Evolutionary conservation across 1,284 basidiomycete species (phyloP).

Genomic region (Athelia sp.): DNA sequence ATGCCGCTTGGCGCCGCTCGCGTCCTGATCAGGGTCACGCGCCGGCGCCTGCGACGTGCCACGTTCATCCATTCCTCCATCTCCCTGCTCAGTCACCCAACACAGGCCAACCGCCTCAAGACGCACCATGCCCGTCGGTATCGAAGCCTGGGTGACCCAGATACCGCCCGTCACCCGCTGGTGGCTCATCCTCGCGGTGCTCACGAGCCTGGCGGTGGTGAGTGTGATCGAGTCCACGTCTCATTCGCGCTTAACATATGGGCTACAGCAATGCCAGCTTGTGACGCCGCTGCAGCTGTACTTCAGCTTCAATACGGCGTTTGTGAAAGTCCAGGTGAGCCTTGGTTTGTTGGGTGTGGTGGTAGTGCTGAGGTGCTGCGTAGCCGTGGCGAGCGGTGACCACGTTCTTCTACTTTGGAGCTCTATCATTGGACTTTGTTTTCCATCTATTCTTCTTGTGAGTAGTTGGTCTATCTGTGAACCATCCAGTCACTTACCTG

Average conservation of each 20-base stretch:
- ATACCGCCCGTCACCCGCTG: conserved; percentile 86
- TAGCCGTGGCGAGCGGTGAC: conserved; percentile 88
- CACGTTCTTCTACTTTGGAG: conserved; percentile 95
- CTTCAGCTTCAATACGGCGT: conserved; percentile 83
- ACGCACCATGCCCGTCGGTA: conserved; percentile 69
- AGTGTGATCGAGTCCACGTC: conserved; percentile 25
- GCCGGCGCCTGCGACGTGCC: too few species aligned
- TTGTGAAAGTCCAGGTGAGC: conserved; percentile 75
- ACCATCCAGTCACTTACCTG: background rate
- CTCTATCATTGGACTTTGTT: conserved; percentile 89
- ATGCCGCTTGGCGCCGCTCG: too few species aligned
- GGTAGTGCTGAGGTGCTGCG: conserved; percentile 3
- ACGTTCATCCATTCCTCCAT: too few species aligned
- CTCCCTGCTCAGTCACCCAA: too few species aligned
- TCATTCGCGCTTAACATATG: background rate
- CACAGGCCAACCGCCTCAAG: too few species aligned
- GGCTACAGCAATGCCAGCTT: conserved; percentile 80
- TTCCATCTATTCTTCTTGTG: conserved; percentile 99
- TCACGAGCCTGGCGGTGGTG: conserved; percentile 82
- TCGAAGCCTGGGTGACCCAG: conserved; percentile 81
- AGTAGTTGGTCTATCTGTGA: conserved; percentile 24
- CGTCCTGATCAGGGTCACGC: too few species aligned
- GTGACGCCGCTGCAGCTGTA: conserved; percentile 89
- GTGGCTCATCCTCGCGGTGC: conserved; percentile 76
- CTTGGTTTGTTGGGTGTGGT: background rate